A percentile compares a stretch with the other conserved stretches of the same genome.
phyloP scores from a whole-genome alignment of 768 basidiomycete genomes.

The Clitopilus passeckerianus region DNA sequence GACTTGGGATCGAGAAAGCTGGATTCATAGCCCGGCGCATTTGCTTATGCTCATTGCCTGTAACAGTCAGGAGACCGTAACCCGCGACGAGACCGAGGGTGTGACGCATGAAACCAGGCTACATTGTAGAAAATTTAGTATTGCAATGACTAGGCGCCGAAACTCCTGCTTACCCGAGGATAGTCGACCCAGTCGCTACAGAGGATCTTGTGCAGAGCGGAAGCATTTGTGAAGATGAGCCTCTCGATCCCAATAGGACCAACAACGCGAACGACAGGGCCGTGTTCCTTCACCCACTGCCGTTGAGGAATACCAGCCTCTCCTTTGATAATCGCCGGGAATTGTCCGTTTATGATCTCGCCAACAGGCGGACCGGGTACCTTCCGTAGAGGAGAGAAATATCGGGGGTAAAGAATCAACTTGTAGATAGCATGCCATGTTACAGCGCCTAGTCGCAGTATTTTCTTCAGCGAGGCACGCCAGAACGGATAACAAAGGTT shows the following conservation, averaged over 20 bases:
- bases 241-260: conserved; percentile 43
- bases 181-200: conserved; percentile 40
- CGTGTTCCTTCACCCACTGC: conserved; percentile 41
- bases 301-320: conserved; percentile 42
- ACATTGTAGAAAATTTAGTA: neutral
- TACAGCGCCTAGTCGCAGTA: neutral
- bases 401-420: conserved; percentile 17
- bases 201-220: conserved; percentile 37
- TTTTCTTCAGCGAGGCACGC: neutral
- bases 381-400: conserved; percentile 31
- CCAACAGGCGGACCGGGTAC: conserved; percentile 33
- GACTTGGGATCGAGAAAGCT: conserved; percentile 42
- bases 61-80: conserved; percentile 44
- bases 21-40: conserved; percentile 50
- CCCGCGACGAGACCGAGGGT: conserved; percentile 37
- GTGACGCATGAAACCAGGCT: conserved; percentile 41
- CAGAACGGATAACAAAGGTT: neutral
- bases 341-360: conserved; percentile 31
- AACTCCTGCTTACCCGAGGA: conserved; percentile 28
- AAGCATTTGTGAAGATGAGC: conserved; percentile 37
- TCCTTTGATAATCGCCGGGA: conserved; percentile 26
- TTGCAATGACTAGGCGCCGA: neutral
- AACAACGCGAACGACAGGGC: conserved; percentile 37
- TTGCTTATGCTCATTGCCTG: conserved; percentile 42
- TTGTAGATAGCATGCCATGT: neutral